Evolutionary conservation across 495 filamentous ascomycete genomes (phyloP), one percentile per base, ranked within the genome.

Genomic region (Aspergillus leporis): DNA sequence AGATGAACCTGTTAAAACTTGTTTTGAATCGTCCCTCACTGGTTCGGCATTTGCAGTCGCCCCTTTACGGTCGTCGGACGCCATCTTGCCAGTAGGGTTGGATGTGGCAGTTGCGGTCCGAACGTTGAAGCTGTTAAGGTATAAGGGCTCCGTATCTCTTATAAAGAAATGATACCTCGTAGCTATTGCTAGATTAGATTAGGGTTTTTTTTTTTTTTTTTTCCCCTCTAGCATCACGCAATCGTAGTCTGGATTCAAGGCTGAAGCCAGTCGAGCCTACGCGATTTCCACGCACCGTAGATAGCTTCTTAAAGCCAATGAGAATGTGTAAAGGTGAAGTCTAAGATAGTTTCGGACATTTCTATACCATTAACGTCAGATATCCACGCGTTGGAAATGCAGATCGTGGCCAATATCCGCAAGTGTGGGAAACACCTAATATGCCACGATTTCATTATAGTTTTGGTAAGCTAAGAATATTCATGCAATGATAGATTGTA

Each of bases 1-100:
- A 3, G 66, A 66, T 31, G 71, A 70, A 9, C 65, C 68, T 21
- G 58, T 55, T 34, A 62, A 48, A 5, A 61, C 41, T 12, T 59
- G 53, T 22, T 56, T 63, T 1, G 54, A 51, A 32, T 62, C 60
- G 22, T 56, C 55, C 18, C 54, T 45, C 10, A 53, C 49, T 13
- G 58, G 52, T 1, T n/a, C 49, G 34, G 50, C 51, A 51, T 50
- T 46, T 31, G 53, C 31, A 21, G 32, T 40, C 10, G 46, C 13
- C 18, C 49, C 55, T 19, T 55, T 63, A 50, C 50, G 32, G 47
- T 64, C 54, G 57, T 64, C 54, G 10, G 48, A 32, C 50, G 46
- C 55, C 64, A 66, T 63, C 46, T 45, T 63, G 51, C 54, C 60
- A 7, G 19, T 19, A 14, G 38, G 32, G 13, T 40, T 40, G 4